Percentiles rank a stretch among this genome's conserved stretches.
These are phyloP conservation scores for Candida sanyiensis DNA, from an alignment of 805 yeast species.

Conservation along the genomic window DNA sequence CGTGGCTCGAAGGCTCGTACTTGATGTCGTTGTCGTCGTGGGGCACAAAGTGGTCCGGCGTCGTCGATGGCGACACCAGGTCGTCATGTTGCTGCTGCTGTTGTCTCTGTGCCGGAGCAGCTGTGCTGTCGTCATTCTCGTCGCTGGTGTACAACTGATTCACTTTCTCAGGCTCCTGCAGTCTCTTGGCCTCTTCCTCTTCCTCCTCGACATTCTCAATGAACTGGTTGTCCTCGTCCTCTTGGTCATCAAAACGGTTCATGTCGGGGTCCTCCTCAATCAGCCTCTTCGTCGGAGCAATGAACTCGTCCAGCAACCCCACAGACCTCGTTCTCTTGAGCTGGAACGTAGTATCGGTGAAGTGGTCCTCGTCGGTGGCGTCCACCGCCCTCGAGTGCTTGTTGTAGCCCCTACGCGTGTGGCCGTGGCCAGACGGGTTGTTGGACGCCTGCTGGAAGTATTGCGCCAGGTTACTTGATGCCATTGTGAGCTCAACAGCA, in stretches of 20 bases:
- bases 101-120: conserved; percentile 41
- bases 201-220: conserved; percentile 21
- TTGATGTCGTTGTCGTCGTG: conserved; percentile 82
- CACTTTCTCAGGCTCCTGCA: conserved; percentile 14
- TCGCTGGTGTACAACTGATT: conserved; percentile 14
- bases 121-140: conserved; percentile 17
- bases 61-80: conserved; percentile 29
- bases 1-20: conserved; percentile 82
- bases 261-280: conserved; percentile 27
- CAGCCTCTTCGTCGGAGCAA: conserved; percentile 41
- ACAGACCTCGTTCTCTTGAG: conserved; percentile 77
- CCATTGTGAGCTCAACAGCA: background rate
- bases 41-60: conserved; percentile 22
- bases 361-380: conserved; percentile 66
- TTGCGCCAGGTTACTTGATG: conserved; percentile 20
- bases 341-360: conserved; percentile 63
- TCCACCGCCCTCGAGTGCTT: conserved; percentile 42
- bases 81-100: conserved; percentile 2
- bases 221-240: conserved; percentile 18
- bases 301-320: conserved; percentile 71
- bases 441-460: conserved; percentile 17
- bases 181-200: conserved; percentile 7
- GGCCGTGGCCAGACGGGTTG: conserved; percentile 1
- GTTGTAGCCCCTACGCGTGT: conserved; percentile 9
- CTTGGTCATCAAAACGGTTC: conserved; percentile 9